phyloP scores from a whole-genome alignment of 495 filamentous ascomycete genomes.

The Neurospora sp. region DNA sequence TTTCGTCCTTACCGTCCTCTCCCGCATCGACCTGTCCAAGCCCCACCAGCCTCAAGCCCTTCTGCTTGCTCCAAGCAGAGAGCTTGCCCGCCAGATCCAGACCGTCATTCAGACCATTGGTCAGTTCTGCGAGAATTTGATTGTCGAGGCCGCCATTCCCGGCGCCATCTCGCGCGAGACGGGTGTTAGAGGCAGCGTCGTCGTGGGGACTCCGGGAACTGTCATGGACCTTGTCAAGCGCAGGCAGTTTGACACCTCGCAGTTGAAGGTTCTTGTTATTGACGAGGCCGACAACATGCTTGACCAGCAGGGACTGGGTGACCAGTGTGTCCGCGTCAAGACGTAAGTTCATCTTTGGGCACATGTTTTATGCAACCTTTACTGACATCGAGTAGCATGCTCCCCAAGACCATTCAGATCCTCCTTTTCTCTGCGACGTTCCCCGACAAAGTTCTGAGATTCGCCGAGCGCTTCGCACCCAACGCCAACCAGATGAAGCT shows the following conservation, averaged over 20 bases:
- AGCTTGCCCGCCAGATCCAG: constrained; percentile 90
- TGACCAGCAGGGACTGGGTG: constrained; percentile 86
- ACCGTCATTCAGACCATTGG: constrained; percentile 74
- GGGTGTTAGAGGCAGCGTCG: constrained; percentile 57
- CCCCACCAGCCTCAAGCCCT: constrained; percentile 72
- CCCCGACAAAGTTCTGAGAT: constrained; percentile 69
- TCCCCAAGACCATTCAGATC: constrained; percentile 65
- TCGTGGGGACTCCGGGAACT: constrained; percentile 92
- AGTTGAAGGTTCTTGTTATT: constrained; percentile 69
- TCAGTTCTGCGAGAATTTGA: constrained; percentile 61
- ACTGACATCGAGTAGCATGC: constrained; percentile 39
- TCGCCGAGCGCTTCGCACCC: constrained; percentile 70
- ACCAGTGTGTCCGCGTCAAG: constrained; percentile 88
- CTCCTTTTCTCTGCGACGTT: constrained; percentile 97
- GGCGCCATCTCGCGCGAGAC: constrained; percentile 52
- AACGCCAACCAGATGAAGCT: constrained; percentile 81
- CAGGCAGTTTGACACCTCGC: constrained; percentile 50
- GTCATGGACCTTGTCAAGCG: constrained; percentile 75
- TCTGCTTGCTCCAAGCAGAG: constrained; percentile 83
- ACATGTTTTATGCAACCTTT: background rate
- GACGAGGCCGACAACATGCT: constrained; percentile 96
- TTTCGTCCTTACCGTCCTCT: constrained; percentile 84
- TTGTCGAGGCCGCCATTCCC: constrained; percentile 71
- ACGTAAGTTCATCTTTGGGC: constrained; percentile 39
- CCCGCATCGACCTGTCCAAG: constrained; percentile 62